These are phyloP conservation scores for Agastache rugosa DNA, from an alignment of 257 asterid species.

Conservation along the genomic window DNA sequence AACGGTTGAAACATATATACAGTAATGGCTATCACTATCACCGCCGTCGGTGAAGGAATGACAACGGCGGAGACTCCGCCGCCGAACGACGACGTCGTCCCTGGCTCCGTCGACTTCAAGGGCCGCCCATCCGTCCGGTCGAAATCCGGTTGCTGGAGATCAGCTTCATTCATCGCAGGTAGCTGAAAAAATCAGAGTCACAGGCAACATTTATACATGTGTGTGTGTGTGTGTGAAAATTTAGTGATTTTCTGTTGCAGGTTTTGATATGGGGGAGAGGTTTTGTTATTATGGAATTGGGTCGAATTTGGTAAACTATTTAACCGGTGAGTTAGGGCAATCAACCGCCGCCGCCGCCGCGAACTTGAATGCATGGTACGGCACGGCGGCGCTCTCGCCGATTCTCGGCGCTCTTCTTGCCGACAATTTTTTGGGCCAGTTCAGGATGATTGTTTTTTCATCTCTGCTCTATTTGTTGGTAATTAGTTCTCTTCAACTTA, in stretches of 20 bases:
- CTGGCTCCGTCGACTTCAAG: slow-evolving; percentile 35
- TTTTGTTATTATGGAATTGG: slow-evolving; percentile 26
- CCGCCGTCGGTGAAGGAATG: slow-evolving; percentile 1
- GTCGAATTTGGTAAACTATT: slow-evolving; percentile 34
- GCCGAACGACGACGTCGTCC: slow-evolving; percentile 25
- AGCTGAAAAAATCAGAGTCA: neutral
- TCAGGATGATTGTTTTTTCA: slow-evolving; percentile 13
- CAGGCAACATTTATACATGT: neutral
- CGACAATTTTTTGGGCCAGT: slow-evolving; percentile 33
- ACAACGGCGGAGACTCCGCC: neutral
- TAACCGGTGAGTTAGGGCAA: slow-evolving; percentile 29
- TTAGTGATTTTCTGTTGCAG: neutral
- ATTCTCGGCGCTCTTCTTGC: slow-evolving; percentile 31
- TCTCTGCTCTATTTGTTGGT: slow-evolving; percentile 32
- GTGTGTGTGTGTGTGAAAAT: neutral
- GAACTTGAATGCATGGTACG: slow-evolving; percentile 31
- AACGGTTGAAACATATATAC: neutral
- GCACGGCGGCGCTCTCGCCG: slow-evolving; percentile 37
- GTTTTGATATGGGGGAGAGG: slow-evolving; percentile 36
- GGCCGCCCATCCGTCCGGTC: slow-evolving; percentile 42
- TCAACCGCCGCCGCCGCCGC: slow-evolving; percentile 38
- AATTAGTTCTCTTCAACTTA: neutral
- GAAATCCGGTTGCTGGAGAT: slow-evolving; percentile 46
- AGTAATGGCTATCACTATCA: neutral
- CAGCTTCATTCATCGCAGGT: slow-evolving; percentile 45